phyloP scores from a whole-genome alignment of 805 yeast species.

The Helenozyma baotianmanensis region DNA sequence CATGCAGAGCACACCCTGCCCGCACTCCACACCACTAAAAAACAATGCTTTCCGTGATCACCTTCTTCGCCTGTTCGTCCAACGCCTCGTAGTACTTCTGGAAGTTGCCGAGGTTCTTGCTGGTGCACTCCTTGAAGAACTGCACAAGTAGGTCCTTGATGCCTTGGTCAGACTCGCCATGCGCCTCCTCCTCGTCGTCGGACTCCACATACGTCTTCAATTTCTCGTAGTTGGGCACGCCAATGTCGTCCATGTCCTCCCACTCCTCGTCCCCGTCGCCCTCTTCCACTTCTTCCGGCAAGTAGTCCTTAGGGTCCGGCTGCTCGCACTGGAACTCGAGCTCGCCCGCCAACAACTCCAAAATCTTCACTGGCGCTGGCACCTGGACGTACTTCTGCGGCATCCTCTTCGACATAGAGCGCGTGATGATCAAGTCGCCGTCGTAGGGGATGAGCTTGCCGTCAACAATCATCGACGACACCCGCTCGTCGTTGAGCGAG shows the following conservation, averaged over 20 bases:
- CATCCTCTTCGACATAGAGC: conserved; percentile 73
- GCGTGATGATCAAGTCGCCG: conserved; percentile 67
- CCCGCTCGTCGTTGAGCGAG: conserved; percentile 49
- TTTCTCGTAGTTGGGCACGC: conserved; percentile 59
- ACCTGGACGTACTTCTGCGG: conserved; percentile 61
- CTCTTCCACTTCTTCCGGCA: conserved; percentile 21
- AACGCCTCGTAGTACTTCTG: conserved; percentile 45
- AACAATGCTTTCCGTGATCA: conserved; percentile 46
- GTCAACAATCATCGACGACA: conserved; percentile 54
- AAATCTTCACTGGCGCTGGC: conserved; percentile 65
- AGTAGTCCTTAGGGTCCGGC: conserved; percentile 38
- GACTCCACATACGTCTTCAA: conserved; percentile 53
- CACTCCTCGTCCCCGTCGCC: conserved; percentile 47
- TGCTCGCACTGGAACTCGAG: conserved; percentile 58
- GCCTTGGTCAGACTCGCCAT: conserved; percentile 28
- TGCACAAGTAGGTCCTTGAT: conserved; percentile 38
- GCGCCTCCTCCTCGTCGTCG: conserved; percentile 30
- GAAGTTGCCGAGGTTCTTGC: conserved; percentile 48
- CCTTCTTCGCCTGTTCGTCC: conserved; percentile 49
- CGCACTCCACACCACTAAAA: conserved; percentile 17
- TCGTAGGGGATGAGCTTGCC: conserved; percentile 71
- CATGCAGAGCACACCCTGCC: conserved; percentile 1
- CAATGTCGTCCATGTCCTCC: conserved; percentile 73
- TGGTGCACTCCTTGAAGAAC: conserved; percentile 56
- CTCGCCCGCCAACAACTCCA: conserved; percentile 68